Evolutionary conservation across 129 eudicot species (phyloP), one percentile per base, ranked within the genome.

Genomic region (Logfia minima): DNA sequence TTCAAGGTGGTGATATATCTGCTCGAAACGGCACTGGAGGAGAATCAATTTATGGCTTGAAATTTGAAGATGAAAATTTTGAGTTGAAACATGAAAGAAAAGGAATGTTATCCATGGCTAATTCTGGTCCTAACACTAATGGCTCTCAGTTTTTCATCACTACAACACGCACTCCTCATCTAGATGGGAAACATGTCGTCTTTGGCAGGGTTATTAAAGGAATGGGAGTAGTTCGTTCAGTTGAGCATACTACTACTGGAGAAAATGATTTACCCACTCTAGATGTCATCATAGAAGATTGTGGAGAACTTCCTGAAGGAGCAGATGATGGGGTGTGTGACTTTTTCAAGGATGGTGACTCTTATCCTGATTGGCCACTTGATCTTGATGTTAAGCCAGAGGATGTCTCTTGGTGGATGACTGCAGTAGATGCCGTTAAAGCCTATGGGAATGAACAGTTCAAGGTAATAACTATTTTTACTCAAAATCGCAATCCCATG

Each of bases 31-130:
- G 89, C 52, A 83, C 83, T 11, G 87, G 89, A 48, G 97, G 97
- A 17, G 98, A 91, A 69, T 94, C 98, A 63, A 94, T 94, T 24
- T 94, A 89, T 28, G 98, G 98, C 10, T 37, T 34, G 84, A 86
- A 78, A 41, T 94, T 94, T 76, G 98, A 94, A 76, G 98, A 94
- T 83, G 98, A 94, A 71, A 94, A 91, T 76, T 94, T 94, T 66
- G 93, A 89, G 34, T 74, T 91, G 37, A 91, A 89, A 62, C 98
- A 94, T 78, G 92, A 85, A 74, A 89, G 97, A 64, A 94, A 91
- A 82, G 98, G 98, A 62, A 94, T 91, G 93, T 24, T 94, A 66
- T 91, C 98, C 16, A 94, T 94, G 98, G 97, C 95, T 35, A 94
- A 94, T 82, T 55, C 85, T 58, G 98, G 98, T 68, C 97, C 97